Conservation (phyloP, 495 filamentous ascomycete genomes). For the Ramalina intermedia region DNA sequence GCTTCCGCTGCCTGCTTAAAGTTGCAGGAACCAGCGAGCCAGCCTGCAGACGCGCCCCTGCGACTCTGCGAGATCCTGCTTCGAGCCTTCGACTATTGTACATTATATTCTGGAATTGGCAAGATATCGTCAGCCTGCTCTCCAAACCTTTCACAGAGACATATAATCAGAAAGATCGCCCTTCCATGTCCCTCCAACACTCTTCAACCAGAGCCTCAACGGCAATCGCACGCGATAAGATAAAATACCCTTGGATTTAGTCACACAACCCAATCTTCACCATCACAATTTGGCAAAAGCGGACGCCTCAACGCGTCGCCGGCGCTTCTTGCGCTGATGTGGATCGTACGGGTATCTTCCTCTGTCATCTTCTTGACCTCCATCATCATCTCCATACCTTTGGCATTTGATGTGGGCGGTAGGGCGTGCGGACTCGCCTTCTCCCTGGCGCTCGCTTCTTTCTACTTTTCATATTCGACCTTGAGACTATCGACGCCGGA, state of each 20-base stretch:
- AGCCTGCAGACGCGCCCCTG: neutral
- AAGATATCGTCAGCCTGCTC: neutral
- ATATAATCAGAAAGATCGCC: neutral
- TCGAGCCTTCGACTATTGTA: neutral
- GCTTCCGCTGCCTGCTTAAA: too few species aligned
- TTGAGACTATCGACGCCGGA: constrained; percentile 72
- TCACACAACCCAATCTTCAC: neutral
- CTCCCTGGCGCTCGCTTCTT: constrained; percentile 69
- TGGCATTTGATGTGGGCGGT: constrained; percentile 94
- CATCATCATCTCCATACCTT: constrained; percentile 83
- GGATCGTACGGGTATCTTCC: constrained; percentile 57
- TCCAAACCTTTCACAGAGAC: neutral
- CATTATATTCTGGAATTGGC: neutral
- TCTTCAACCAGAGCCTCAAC: neutral
- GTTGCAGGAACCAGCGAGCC: too few species aligned
- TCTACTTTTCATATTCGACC: constrained; percentile 79
- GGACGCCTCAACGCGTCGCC: constrained; percentile 2
- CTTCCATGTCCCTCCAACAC: neutral
- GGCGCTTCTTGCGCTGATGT: constrained; percentile 32
- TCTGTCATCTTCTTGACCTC: constrained; percentile 69
- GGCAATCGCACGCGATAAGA: constrained; percentile 1
- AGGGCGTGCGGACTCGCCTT: constrained; percentile 86
- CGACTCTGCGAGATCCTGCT: neutral
- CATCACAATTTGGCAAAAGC: neutral
- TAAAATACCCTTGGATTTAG: neutral